Evolutionary conservation across 257 asterid species (phyloP).

Genomic region (Cinchona pubescens): DNA sequence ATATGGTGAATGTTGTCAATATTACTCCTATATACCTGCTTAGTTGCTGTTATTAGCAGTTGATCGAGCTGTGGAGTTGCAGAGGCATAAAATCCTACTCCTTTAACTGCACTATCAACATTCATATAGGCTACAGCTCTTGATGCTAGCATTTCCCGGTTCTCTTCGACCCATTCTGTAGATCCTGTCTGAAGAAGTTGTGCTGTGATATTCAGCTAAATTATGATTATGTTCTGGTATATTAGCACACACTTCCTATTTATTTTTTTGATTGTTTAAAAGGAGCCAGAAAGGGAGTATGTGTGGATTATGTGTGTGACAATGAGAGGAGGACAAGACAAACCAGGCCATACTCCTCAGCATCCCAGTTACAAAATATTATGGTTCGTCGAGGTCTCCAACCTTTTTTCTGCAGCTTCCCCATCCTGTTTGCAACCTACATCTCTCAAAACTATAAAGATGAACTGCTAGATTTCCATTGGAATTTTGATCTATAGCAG

Average conservation of each 20-base stretch:
- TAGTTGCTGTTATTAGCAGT: slow-evolving; percentile 49
- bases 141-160: slow-evolving; percentile 65
- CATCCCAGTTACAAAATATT: slow-evolving; percentile 83
- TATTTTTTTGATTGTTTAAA: not conserved
- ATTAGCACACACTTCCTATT: not conserved
- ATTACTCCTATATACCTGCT: slow-evolving; percentile 68
- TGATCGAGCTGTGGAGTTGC: slow-evolving; percentile 93
- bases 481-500: not conserved
- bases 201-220: not conserved
- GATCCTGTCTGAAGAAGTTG: slow-evolving; percentile 62
- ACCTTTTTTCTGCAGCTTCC: slow-evolving; percentile 40
- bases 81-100: slow-evolving; percentile 55
- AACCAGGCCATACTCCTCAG: slow-evolving; percentile 93
- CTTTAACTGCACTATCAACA: slow-evolving; percentile 70
- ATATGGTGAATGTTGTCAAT: not conserved
- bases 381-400: slow-evolving; percentile 80
- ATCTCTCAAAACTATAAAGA: slow-evolving; percentile 23
- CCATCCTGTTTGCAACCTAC: slow-evolving; percentile 64
- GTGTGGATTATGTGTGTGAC: slow-evolving; percentile 1
- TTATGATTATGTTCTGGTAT: not conserved
- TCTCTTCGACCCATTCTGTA: slow-evolving; percentile 93
- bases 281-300: not conserved
- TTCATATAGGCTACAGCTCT: slow-evolving; percentile 77
- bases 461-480: not conserved
- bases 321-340: slow-evolving; percentile 16